phyloP scores from a whole-genome alignment of 345 rosid species.

The Limnanthes douglasii region DNA sequence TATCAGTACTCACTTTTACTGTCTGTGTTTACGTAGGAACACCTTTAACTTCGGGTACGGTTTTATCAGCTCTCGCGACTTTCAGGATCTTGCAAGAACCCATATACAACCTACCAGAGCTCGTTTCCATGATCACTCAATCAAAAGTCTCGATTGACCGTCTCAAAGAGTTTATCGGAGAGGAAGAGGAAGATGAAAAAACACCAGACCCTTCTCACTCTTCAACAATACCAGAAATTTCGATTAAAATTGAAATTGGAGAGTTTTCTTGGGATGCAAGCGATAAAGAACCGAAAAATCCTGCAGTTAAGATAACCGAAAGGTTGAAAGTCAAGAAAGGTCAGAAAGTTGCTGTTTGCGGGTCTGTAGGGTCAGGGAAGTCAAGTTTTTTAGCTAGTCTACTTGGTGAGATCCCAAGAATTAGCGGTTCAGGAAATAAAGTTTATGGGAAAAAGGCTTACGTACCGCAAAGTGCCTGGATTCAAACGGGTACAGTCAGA shows the following conservation, averaged over 20 bases:
- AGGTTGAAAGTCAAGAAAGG: conserved; percentile 23
- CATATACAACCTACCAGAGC: conserved; percentile 46
- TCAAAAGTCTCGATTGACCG: conserved; percentile 40
- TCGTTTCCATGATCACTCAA: conserved; percentile 39
- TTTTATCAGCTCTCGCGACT: conserved; percentile 48
- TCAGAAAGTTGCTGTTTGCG: conserved; percentile 51
- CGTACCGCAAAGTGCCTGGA: conserved; percentile 75
- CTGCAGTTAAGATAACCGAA: conserved; percentile 18
- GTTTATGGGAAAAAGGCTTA: conserved; percentile 49
- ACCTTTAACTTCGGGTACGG: conserved; percentile 31
- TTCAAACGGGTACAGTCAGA: conserved; percentile 53
- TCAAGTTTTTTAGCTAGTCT: conserved; percentile 49
- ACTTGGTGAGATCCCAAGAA: conserved; percentile 67
- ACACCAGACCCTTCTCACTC: conserved; percentile 2
- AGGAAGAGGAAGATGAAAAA: conserved; percentile 26
- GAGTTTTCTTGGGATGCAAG: conserved; percentile 36
- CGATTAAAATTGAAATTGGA: conserved; percentile 19
- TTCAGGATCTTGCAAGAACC: conserved; percentile 53
- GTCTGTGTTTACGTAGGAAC: conserved; percentile 25
- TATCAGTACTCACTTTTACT: conserved; percentile 32
- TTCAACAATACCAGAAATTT: conserved; percentile 10
- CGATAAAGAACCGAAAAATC: conserved; percentile 9
- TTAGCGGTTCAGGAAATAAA: conserved; percentile 65
- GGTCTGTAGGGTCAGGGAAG: conserved; percentile 68
- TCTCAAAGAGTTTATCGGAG: conserved; percentile 22